These are phyloP conservation scores for Orbilia javanica DNA, from an alignment of 2,329 filamentous ascomycete species.

Conservation along the genomic window DNA sequence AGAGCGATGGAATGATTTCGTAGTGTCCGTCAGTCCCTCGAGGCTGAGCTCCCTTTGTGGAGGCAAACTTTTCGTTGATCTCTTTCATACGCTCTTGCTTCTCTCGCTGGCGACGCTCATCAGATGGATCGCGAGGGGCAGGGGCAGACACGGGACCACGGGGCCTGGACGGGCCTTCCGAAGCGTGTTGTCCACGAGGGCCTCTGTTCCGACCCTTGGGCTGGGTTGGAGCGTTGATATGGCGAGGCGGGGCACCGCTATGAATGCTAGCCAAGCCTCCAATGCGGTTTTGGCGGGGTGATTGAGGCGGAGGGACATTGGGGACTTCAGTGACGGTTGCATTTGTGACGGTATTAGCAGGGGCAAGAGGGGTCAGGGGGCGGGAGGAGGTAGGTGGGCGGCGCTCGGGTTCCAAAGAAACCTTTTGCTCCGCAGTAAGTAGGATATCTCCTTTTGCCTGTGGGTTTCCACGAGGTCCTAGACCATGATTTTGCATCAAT, in stretches of 20 bases:
- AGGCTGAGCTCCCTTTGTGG: background rate
- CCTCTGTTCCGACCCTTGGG: background rate
- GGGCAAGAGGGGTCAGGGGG: background rate
- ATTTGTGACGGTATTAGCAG: background rate
- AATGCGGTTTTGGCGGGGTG: conserved; percentile 6
- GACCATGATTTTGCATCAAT: conserved; percentile 8
- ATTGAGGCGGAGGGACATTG: background rate
- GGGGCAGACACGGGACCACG: background rate
- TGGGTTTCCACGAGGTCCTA: background rate
- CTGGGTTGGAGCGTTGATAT: background rate
- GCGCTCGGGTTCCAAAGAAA: background rate
- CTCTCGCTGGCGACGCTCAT: conserved; percentile 41
- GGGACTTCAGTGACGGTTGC: background rate
- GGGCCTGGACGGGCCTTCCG: no score
- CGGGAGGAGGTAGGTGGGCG: background rate
- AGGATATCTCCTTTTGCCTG: background rate
- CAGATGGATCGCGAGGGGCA: conserved; percentile 24
- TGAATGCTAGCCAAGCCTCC: background rate
- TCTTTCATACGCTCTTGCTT: conserved; percentile 46
- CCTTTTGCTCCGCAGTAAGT: background rate
- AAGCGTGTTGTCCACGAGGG: background rate
- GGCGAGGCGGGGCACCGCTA: background rate
- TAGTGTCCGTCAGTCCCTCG: conserved; percentile 23
- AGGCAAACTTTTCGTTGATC: conserved; percentile 31
- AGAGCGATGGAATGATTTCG: background rate